Conservation (phyloP, 2,329 filamentous ascomycete genomes). For the Dryadomyces quercus-mongolicae region DNA sequence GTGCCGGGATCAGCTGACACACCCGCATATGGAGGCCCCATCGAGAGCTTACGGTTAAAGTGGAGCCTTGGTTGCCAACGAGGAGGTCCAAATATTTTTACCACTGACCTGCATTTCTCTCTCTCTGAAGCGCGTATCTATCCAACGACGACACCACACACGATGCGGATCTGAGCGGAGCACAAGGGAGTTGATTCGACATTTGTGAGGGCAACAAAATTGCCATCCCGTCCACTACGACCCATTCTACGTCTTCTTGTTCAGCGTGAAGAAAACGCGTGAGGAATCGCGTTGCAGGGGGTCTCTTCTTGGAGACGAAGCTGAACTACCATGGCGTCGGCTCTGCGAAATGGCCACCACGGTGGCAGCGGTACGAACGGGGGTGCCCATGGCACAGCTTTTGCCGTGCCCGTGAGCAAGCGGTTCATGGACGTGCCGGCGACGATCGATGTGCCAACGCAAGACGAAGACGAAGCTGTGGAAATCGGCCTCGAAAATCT, state of each 20-base stretch:
- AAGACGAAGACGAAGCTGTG: slow-evolving; percentile 63
- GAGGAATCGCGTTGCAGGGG: background rate
- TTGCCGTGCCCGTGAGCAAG: slow-evolving; percentile 30
- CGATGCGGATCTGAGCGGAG: background rate
- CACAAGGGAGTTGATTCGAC: background rate
- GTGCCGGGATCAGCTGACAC: background rate
- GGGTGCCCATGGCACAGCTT: slow-evolving; percentile 8
- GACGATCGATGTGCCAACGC: slow-evolving; percentile 54
- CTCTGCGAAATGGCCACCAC: slow-evolving; percentile 27
- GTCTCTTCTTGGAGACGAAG: background rate
- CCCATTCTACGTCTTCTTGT: background rate
- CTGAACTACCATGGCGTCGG: slow-evolving; percentile 24
- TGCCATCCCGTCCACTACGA: background rate
- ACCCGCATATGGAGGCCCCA: background rate
- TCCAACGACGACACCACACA: background rate
- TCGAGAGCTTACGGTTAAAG: background rate
- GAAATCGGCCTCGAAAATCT: slow-evolving; percentile 89
- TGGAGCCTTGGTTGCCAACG: background rate
- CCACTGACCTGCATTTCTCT: background rate
- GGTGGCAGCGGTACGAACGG: slow-evolving; percentile 29
- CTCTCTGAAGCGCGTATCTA: background rate
- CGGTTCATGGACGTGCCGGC: slow-evolving; percentile 54
- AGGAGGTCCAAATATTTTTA: background rate
- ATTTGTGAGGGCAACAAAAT: background rate
- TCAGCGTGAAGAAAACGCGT: background rate